These are phyloP conservation scores for Abrus precatorius DNA, from an alignment of 306 rosid genomes.

Conservation along the genomic window DNA sequence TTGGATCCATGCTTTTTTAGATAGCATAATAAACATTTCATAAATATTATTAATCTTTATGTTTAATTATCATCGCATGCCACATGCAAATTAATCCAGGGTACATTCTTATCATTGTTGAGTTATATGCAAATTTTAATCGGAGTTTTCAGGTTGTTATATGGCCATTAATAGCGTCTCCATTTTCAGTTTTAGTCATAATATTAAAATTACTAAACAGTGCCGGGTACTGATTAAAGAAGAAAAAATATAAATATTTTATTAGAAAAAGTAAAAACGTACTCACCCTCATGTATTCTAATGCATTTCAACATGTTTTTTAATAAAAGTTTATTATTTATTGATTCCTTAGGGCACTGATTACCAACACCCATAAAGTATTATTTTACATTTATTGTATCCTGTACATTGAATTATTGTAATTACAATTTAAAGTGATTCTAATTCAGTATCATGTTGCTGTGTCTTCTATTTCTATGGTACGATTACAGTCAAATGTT, in stretches of 20 bases:
- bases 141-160: conserved; percentile 15
- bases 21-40: background rate
- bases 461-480: conserved; percentile 13
- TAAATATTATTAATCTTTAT: background rate
- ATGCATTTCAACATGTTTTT: too few species aligned
- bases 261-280: too few species aligned
- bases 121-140: conserved; percentile 30
- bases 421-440: conserved; percentile 9
- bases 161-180: conserved; percentile 14
- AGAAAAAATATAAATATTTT: too few species aligned
- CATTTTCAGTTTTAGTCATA: conserved; percentile 17
- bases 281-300: too few species aligned
- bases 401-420: conserved; percentile 6
- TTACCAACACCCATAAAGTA: background rate
- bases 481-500: conserved; percentile 25
- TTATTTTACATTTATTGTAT: conserved; percentile 33
- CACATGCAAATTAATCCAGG: conserved; percentile 34
- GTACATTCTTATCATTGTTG: conserved; percentile 13
- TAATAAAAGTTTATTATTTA: too few species aligned
- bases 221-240: too few species aligned
- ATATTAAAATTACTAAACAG: background rate
- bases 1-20: conserved; percentile 29
- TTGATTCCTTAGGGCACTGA: too few species aligned
- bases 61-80: conserved; percentile 17
- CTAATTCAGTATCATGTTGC: conserved; percentile 4